Base-by-base conservation (phyloP, 2,329 filamentous ascomycete species). In the Colletotrichum salicis region DNA sequence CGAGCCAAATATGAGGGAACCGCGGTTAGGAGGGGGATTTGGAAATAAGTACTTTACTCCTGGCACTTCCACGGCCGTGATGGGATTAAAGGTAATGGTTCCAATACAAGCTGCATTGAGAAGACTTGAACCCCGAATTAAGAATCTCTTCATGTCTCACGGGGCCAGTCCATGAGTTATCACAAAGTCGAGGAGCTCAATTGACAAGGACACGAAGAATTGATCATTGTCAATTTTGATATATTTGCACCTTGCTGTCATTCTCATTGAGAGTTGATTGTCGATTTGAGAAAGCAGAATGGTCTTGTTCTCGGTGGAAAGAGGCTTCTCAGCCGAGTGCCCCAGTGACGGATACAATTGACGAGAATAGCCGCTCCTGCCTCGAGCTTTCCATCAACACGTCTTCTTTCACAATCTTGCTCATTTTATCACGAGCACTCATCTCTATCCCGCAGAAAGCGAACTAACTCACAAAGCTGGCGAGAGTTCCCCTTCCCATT, bases 221-320 rank as follows among this genome's bases (percentile, higher is more conserved):
- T 13, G 10, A 19, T 8, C 7, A n/a, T 6, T 8, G 19, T 10
- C 19, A 48, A 4, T 3, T 10, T n/a, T 48, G 19, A 8, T 22
- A n/a, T 10, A 19, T 48, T 48, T 48, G 8, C n/a, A n/a, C 41
- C 6, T 11, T n/a, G 6, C 11, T 19, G 19, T 19, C 41, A 8
- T 11, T 4, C 19, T 0, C 10, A n/a, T n/a, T 22, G 19, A 3
- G 0, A 5, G 7, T 48, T 48, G 8, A 10, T 4, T 3, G 7
- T 48, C 19, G 15, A 19, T 19, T 22, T 11, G 3, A 10, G 3
- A 3, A 7, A 11, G 41, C 41, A 48, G 8, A 0, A 7, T 19
- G 7, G 10, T 22, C 8, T 19, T 48, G 19, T 4, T 4, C 19
- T 19, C 19, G 41, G 19, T 22, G 41, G 41, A 22, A 48, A 19